Evolutionary conservation across 192 early-diverging fungal genomes (phyloP), one percentile per base, ranked within the genome.

Genomic region (Geranomyces variabilis): DNA sequence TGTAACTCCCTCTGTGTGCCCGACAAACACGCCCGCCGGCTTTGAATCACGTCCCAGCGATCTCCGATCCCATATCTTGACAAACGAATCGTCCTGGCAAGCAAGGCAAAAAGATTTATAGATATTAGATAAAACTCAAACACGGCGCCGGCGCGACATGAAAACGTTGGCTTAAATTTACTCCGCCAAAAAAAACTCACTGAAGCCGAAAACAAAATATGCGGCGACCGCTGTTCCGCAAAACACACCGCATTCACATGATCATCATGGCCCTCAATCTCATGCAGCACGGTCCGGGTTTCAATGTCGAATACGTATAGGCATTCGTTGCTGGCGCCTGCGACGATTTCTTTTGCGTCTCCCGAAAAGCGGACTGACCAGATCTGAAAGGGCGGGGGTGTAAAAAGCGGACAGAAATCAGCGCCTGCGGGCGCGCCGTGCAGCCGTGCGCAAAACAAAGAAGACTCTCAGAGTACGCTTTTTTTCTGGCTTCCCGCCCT

Each of bases 1-100:
- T 0, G 89, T 92, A 55, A 92, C 82, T 0, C 90, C 90, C 75
- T 92, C 89, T 0, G 88, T 81, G 74, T 92, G 90, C 1, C 90
- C 90, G 3, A 85, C 74, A 14, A 92, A 75, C 13, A 90, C 77
- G 13, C 90, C 90, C 8, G 84, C 78, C 10, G 88, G 80, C 22
- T 57, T 67, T 1, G 65, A 51, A 47, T 77, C 75, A 14, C 71
- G 55, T 87, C 91, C 89, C 80, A 81, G 46, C 44, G 62, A 77
- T 82, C 86, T 17, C 82, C 78, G 10, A 68, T 61, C 63, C 73
- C 73, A 75, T 43, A 63, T 49, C 71, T 87, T 87, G 19, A 91
- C 80, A n/a, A 70, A 44, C 19, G 66, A 45, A 67, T 90, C 91
- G 63, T 92, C 91, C 29, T 77, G 46, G 46, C 46, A 47, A 47